Conservation (phyloP, 2,329 filamentous ascomycete genomes). For the Scedosporium aurantiacum region DNA sequence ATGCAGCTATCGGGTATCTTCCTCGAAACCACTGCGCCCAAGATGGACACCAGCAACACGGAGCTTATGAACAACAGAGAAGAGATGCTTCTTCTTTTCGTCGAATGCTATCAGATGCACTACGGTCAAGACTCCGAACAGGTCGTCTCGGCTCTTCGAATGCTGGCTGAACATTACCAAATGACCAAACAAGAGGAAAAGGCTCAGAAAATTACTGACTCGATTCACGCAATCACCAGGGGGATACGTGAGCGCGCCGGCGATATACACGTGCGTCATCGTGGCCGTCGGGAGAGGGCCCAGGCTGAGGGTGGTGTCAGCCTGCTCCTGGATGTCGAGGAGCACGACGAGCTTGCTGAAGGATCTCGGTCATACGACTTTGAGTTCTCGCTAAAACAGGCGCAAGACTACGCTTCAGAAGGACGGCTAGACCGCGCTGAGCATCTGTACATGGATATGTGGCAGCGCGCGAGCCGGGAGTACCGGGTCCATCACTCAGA, state of each 20-base stretch:
- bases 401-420: constrained; percentile 23
- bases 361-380: constrained; percentile 9
- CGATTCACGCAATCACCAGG: constrained; percentile 14
- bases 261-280: constrained; percentile 18
- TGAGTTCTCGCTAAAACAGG: constrained; percentile 14
- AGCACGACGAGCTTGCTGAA: constrained; percentile 25
- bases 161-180: constrained; percentile 9
- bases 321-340: constrained; percentile 27
- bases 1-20: constrained; percentile 10
- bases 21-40: constrained; percentile 10
- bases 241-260: constrained; percentile 14
- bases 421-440: constrained; percentile 26
- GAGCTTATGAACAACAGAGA: constrained; percentile 18
- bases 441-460: constrained; percentile 35
- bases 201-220: constrained; percentile 8
- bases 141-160: constrained; percentile 7
- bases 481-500: constrained; percentile 28
- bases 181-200: constrained; percentile 10
- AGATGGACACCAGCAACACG: neutral
- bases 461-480: constrained; percentile 36
- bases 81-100: constrained; percentile 6
- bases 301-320: constrained; percentile 13
- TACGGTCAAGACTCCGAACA: constrained; percentile 10
- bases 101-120: constrained; percentile 12
- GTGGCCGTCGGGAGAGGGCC: constrained; percentile 13